A percentile compares a stretch with the other conserved stretches of the same genome.
These are phyloP conservation scores for Alternaria ventricosa DNA, from an alignment of 2,329 filamentous ascomycete species.

Conservation along the genomic window DNA sequence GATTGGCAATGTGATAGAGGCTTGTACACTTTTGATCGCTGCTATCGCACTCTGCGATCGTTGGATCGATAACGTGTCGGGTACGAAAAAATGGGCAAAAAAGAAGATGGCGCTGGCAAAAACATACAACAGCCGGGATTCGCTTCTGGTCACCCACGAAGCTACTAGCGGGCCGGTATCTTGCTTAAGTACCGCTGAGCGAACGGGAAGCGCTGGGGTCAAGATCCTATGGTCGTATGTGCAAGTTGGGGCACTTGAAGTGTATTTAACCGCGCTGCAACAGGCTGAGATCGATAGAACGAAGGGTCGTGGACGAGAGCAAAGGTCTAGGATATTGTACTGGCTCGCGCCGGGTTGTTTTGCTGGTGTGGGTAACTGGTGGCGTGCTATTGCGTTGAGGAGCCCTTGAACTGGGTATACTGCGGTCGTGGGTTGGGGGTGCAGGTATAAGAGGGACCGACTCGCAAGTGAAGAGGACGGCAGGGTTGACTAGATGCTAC, in stretches of 20 bases:
- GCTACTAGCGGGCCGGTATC: fast-evolving
- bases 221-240: neutral
- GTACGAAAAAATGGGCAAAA: neutral
- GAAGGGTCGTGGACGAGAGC: neutral
- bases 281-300: fast-evolving
- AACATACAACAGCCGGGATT: neutral
- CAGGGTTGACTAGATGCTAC: neutral
- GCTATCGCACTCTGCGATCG: neutral
- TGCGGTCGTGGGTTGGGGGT: neutral
- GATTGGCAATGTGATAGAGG: neutral
- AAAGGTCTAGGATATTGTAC: neutral
- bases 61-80: neutral
- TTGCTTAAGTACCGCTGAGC: neutral
- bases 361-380: neutral
- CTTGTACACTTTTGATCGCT: neutral
- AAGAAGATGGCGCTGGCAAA: neutral
- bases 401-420: neutral
- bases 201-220: neutral
- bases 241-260: fast-evolving
- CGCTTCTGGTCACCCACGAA: neutral
- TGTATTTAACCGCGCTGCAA: neutral
- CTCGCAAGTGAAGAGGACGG: neutral
- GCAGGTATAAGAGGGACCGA: neutral
- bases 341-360: neutral
- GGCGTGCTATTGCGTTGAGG: neutral